phyloP scores from a whole-genome alignment of 2,329 filamentous ascomycete species.

The Clonostachys byssicola region DNA sequence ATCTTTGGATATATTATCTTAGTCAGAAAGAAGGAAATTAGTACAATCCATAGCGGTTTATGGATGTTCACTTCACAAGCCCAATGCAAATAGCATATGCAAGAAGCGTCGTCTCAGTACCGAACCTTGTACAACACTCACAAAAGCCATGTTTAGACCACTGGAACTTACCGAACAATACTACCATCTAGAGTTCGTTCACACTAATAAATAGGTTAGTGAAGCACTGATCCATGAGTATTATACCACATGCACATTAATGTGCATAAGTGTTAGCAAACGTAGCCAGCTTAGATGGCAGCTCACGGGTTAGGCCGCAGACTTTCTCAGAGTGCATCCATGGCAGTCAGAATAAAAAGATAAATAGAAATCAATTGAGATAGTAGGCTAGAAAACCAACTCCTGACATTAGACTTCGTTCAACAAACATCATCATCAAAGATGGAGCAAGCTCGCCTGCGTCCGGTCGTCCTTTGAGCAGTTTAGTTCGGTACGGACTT shows the following conservation, averaged over 20 bases:
- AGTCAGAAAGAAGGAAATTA: no score
- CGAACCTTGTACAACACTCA: slow-evolving; percentile 19
- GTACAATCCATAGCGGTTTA: no score
- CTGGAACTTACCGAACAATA: slow-evolving; percentile 50
- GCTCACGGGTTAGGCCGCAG: slow-evolving; percentile 37
- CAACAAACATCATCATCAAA: slow-evolving; percentile 43
- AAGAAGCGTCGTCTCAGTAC: slow-evolving; percentile 61
- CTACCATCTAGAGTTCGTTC: slow-evolving; percentile 76
- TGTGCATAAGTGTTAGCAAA: no score
- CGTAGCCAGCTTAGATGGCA: slow-evolving; percentile 8
- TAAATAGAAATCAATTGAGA: no score
- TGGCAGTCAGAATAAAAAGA: no score
- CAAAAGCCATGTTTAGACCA: no score
- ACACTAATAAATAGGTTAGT: not conserved
- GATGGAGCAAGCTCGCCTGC: slow-evolving; percentile 64
- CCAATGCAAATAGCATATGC: slow-evolving; percentile 66
- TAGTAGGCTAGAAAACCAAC: slow-evolving; percentile 37
- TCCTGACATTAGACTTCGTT: slow-evolving; percentile 53
- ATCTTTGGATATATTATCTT: no score
- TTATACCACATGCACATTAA: no score
- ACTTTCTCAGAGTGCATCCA: slow-evolving; percentile 44
- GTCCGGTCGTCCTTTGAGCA: slow-evolving; percentile 64
- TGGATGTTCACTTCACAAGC: slow-evolving; percentile 16
- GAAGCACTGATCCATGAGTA: no score
- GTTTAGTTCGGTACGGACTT: slow-evolving; percentile 60